A percentile compares a stretch with the other conserved stretches of the same genome.
phyloP scores from a whole-genome alignment of 2,329 filamentous ascomycete species.

The Fusarium falciforme region DNA sequence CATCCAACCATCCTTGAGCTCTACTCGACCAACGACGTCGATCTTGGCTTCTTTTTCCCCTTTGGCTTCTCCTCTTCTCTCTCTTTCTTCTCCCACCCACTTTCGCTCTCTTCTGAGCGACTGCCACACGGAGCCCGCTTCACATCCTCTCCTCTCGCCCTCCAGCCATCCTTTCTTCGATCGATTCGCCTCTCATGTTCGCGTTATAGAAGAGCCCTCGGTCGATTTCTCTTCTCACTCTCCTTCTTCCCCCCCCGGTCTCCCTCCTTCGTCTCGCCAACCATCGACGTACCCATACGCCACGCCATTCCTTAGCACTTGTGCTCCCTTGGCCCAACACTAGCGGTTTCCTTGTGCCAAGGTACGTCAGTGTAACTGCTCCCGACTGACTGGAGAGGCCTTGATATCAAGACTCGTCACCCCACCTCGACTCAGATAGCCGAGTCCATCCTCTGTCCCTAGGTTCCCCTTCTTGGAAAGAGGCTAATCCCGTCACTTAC shows the following conservation, averaged over 20 bases:
- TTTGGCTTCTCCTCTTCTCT: constrained; percentile 20
- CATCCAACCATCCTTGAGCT: constrained; percentile 20
- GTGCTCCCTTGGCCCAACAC: constrained; percentile 26
- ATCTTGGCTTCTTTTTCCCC: constrained; percentile 37
- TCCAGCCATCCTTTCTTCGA: neutral
- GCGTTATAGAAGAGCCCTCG: constrained; percentile 51
- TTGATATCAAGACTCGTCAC: constrained; percentile 28
- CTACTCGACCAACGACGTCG: constrained; percentile 35
- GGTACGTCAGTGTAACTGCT: constrained; percentile 30
- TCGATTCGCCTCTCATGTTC: constrained; percentile 46
- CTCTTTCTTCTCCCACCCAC: constrained; percentile 13
- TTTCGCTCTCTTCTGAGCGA: constrained; percentile 38
- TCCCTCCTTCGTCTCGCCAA: constrained; percentile 8
- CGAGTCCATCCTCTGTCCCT: constrained; percentile 17
- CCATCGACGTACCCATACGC: constrained; percentile 29
- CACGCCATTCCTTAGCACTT: constrained; percentile 24
- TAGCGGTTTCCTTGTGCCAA: constrained; percentile 26
- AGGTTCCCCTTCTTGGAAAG: neutral
- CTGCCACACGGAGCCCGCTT: constrained; percentile 12
- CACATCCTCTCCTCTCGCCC: neutral
- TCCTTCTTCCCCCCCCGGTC: constrained; percentile 18
- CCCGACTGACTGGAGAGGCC: neutral
- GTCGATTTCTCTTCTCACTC: constrained; percentile 32
- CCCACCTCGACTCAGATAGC: constrained; percentile 24
- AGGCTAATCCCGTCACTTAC: constrained; percentile 19